These are phyloP conservation scores for Fusarium longipes DNA, from an alignment of 2,329 filamentous ascomycete genomes.

Conservation along the genomic window DNA sequence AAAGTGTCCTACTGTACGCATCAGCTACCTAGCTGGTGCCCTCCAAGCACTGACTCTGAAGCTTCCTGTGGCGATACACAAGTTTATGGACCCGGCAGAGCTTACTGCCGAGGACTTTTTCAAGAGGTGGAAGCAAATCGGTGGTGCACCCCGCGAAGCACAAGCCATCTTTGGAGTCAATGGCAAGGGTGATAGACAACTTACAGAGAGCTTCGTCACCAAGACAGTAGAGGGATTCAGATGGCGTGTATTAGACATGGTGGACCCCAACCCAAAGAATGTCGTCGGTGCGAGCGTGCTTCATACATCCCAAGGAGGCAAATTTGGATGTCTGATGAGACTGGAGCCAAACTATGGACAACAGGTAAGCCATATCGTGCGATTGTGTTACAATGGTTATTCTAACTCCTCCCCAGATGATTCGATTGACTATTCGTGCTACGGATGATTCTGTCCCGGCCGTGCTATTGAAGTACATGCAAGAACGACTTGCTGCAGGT, in stretches of 20 bases:
- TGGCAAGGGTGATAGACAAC: conserved; percentile 65
- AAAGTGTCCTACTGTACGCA: conserved; percentile 88
- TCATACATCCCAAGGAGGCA: conserved; percentile 84
- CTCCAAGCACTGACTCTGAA: conserved; percentile 93
- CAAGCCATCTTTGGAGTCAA: conserved; percentile 84
- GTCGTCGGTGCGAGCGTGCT: conserved; percentile 90
- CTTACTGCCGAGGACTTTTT: conserved; percentile 94
- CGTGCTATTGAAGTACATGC: conserved; percentile 86
- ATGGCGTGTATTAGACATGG: conserved; percentile 85
- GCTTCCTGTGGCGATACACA: conserved; percentile 87
- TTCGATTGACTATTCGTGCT: conserved; percentile 90
- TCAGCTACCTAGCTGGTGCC: conserved; percentile 93
- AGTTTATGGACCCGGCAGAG: conserved; percentile 95
- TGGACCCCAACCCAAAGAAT: conserved; percentile 94
- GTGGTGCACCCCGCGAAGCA: conserved; percentile 84
- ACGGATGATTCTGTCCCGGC: conserved; percentile 91
- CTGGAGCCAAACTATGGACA: conserved; percentile 94
- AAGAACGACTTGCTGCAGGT: conserved; percentile 77
- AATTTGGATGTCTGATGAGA: conserved; percentile 92
- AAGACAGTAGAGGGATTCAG: conserved; percentile 84
- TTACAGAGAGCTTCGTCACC: conserved; percentile 77
- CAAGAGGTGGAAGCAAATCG: conserved; percentile 99
- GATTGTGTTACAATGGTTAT: background rate
- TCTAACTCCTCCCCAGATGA: conserved; percentile 73
- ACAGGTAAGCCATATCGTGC: conserved; percentile 73